phyloP scores from a whole-genome alignment of 306 rosid genomes.

The Gastrolobium bilobum region DNA sequence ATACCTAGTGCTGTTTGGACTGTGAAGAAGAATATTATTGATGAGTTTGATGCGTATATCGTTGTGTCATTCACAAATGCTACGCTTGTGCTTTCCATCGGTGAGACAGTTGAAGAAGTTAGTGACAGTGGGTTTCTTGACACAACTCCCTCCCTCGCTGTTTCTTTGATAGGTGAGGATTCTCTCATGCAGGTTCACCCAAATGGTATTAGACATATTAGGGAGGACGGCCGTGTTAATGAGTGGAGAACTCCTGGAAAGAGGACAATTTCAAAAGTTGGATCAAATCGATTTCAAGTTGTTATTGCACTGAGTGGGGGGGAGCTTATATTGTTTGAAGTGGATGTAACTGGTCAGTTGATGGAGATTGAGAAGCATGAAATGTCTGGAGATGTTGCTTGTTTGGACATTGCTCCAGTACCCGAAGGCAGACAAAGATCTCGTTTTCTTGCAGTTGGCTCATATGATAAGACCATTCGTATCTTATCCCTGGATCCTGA shows the following conservation, averaged over 20 bases:
- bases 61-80: conserved; percentile 96
- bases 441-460: conserved; percentile 96
- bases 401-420: conserved; percentile 94
- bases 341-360: conserved; percentile 93
- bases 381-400: conserved; percentile 97
- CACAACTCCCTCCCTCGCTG: conserved; percentile 93
- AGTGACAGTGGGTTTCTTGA: conserved; percentile 97
- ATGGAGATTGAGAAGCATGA: conserved; percentile 98
- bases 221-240: conserved; percentile 97
- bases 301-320: conserved; percentile 98
- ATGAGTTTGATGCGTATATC: conserved; percentile 95
- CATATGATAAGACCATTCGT: conserved; percentile 89
- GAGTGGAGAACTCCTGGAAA: conserved; percentile 99
- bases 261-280: conserved; percentile 91
- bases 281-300: conserved; percentile 93
- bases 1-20: conserved; percentile 98
- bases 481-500: conserved; percentile 95
- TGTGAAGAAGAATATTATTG: conserved; percentile 89
- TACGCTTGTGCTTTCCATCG: conserved; percentile 95
- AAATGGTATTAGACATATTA: conserved; percentile 97
- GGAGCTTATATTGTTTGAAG: conserved; percentile 94
- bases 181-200: conserved; percentile 99
- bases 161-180: conserved; percentile 98
- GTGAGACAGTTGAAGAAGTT: conserved; percentile 99
- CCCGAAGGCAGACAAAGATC: conserved; percentile 97